Conservation (phyloP, 257 asterid genomes). For the Craterostigma plantagineum region DNA sequence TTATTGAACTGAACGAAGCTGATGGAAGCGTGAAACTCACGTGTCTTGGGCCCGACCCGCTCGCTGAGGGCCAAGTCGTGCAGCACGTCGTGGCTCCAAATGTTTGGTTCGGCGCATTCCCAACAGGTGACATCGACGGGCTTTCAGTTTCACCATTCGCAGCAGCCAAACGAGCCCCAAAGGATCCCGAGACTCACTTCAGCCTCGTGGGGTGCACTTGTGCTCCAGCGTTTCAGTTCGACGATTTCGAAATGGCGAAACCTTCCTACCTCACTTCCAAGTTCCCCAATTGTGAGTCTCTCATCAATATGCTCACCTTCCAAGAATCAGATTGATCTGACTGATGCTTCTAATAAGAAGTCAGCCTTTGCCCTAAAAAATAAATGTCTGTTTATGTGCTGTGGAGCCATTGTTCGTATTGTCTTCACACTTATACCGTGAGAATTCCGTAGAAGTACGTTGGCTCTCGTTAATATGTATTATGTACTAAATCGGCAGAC, state of each 20-base stretch:
- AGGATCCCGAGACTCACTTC: conserved; percentile 44
- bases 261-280: conserved; percentile 35
- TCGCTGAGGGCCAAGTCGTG: conserved; percentile 46
- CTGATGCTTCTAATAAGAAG: no score
- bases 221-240: conserved; percentile 94
- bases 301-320: conserved; percentile 41
- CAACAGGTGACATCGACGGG: conserved; percentile 36
- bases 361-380: no score
- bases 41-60: conserved; percentile 58
- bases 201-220: conserved; percentile 91
- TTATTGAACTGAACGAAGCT: conserved; percentile 47
- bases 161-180: conserved; percentile 26
- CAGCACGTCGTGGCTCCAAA: conserved; percentile 69
- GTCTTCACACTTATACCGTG: no score
- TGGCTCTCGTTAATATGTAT: no score
- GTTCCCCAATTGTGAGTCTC: conserved; percentile 43
- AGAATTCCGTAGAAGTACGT: no score
- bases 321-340: no score
- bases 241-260: conserved; percentile 78
- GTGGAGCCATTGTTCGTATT: no score
- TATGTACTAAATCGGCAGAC: no score
- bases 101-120: conserved; percentile 91
- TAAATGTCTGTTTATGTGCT: no score
- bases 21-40: conserved; percentile 64
- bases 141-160: conserved; percentile 22